phyloP scores from a whole-genome alignment of 78 protist genomes.

The Planoprotostelium fungivorum region DNA sequence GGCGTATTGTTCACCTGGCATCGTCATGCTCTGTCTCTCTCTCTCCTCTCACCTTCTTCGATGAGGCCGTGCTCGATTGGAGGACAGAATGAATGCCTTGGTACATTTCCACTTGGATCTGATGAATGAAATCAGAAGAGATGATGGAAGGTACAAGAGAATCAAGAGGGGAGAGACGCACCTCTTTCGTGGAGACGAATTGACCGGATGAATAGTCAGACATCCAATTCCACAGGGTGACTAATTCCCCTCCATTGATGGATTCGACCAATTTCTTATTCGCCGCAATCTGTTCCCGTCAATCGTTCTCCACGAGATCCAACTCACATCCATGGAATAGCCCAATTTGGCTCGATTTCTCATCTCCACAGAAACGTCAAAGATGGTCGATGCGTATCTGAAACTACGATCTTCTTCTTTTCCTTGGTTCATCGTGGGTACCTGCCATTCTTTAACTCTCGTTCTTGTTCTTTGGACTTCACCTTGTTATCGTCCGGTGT shows the following conservation, averaged over 20 bases:
- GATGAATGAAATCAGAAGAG: too few species aligned
- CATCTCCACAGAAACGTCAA: constrained; percentile 42
- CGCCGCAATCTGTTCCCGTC: background rate
- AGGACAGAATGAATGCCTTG: background rate
- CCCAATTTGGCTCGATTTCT: constrained; percentile 46
- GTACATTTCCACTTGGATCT: background rate
- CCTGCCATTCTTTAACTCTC: constrained; percentile 29
- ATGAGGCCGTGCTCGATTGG: background rate
- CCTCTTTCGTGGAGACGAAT: background rate
- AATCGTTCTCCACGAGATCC: background rate
- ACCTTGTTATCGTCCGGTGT: background rate
- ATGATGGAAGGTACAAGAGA: too few species aligned
- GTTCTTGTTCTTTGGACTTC: too few species aligned
- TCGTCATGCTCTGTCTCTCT: background rate
- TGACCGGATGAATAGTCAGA: background rate
- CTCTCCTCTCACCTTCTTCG: background rate
- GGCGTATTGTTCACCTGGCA: background rate
- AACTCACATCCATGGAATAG: constrained; percentile 12
- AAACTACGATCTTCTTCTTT: background rate
- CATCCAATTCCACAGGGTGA: background rate
- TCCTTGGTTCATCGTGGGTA: constrained; percentile 28
- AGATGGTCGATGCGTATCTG: background rate
- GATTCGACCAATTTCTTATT: background rate
- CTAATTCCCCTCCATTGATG: background rate
- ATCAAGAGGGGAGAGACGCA: background rate